These are phyloP conservation scores for Coemansia sp. DNA, from an alignment of 192 early-diverging fungal species.

Conservation along the genomic window DNA sequence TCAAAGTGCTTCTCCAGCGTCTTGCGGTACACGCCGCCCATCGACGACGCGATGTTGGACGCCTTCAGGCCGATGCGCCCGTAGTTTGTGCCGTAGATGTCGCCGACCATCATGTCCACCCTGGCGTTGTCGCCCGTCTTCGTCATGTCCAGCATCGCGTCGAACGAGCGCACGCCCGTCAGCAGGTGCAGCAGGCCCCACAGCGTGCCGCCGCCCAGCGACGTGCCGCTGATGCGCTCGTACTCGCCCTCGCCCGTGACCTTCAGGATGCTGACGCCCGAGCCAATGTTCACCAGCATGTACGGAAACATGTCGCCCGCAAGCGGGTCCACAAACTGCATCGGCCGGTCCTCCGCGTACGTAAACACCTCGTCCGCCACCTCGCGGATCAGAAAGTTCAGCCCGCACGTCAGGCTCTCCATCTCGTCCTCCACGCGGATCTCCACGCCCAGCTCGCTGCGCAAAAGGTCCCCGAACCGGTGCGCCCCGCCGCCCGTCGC, in stretches of 20 bases:
- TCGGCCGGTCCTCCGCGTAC: constrained; percentile 74
- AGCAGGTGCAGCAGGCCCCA: constrained; percentile 91
- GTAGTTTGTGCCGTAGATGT: constrained; percentile 93
- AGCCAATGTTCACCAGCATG: constrained; percentile 96
- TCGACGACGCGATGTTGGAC: constrained; percentile 90
- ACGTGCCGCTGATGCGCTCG: constrained; percentile 86
- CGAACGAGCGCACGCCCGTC: constrained; percentile 85
- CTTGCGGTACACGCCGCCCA: constrained; percentile 95
- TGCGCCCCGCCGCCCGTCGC: constrained; percentile 91
- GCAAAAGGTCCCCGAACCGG: constrained; percentile 69
- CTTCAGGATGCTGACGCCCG: constrained; percentile 94
- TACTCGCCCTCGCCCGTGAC: constrained; percentile 84
- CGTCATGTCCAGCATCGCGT: constrained; percentile 83
- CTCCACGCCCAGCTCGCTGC: constrained; percentile 63
- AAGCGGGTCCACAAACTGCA: constrained; percentile 58
- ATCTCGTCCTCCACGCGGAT: constrained; percentile 92
- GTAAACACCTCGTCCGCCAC: constrained; percentile 94
- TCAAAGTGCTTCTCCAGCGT: constrained; percentile 64
- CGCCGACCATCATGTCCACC: constrained; percentile 88
- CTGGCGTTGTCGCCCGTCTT: constrained; percentile 90
- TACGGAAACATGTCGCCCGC: constrained; percentile 77
- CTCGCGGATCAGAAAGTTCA: constrained; percentile 90
- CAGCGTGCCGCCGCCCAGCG: constrained; percentile 91
- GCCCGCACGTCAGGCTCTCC: constrained; percentile 78
- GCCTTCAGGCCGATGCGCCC: constrained; percentile 90